These are phyloP conservation scores for Tolypocladium ovalisporum DNA, from an alignment of 2,329 filamentous ascomycete species.

Conservation along the genomic window DNA sequence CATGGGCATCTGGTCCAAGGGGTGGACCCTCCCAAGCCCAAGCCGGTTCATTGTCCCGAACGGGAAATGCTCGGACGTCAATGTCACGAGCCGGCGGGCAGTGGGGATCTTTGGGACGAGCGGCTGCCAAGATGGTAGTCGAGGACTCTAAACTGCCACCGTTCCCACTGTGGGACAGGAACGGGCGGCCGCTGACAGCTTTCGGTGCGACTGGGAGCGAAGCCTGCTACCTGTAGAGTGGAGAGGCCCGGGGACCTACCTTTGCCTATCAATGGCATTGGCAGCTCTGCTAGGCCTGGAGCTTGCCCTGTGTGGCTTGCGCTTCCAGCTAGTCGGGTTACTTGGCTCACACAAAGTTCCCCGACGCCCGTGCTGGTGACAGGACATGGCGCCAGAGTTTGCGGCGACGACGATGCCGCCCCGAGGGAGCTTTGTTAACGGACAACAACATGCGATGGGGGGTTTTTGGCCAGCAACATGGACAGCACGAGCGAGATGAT, in stretches of 20 bases:
- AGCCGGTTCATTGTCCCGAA: neutral
- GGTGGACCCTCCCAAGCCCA: neutral
- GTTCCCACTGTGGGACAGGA: neutral
- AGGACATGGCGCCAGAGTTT: neutral
- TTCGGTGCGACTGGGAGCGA: neutral
- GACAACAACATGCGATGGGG: neutral
- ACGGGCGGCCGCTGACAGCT: neutral
- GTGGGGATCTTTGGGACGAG: neutral
- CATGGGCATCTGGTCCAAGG: neutral
- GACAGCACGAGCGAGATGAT: neutral
- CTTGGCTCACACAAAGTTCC: neutral
- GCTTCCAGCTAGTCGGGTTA: neutral
- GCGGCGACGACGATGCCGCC: neutral
- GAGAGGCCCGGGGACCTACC: neutral
- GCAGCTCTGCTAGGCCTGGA: neutral
- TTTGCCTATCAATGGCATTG: neutral
- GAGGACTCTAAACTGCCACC: neutral
- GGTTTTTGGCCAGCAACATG: neutral
- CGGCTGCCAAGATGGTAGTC: neutral
- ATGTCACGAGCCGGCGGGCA: neutral
- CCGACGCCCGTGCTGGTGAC: neutral
- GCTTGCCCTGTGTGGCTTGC: neutral
- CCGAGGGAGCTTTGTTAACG: neutral
- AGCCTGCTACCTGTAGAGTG: neutral
- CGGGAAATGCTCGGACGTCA: neutral